Conservation (phyloP, 371 early-diverging fungal genomes). For the Smittium culicis region DNA sequence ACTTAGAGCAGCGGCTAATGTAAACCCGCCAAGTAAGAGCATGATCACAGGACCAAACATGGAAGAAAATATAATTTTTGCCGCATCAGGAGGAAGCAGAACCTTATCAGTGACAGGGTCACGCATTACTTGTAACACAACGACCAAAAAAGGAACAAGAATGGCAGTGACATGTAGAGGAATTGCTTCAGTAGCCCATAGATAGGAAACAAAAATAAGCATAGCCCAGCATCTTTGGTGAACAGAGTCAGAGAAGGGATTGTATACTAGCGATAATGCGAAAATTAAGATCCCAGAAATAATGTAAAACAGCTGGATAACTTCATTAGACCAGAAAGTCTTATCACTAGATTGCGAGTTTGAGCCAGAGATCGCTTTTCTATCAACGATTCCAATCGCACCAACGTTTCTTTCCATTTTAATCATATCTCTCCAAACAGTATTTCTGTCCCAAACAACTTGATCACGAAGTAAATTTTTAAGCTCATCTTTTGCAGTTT, state of each 20-base stretch:
- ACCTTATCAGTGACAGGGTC: slow-evolving; percentile 22
- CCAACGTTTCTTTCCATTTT: slow-evolving; percentile 69
- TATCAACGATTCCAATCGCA: slow-evolving; percentile 34
- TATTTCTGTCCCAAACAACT: slow-evolving; percentile 90
- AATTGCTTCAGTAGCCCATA: slow-evolving; percentile 94
- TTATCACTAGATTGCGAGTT: too few species aligned
- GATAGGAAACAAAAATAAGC: slow-evolving; percentile 64
- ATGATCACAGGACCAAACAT: slow-evolving; percentile 95
- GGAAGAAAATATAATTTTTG: slow-evolving; percentile 65
- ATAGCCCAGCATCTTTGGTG: slow-evolving; percentile 77
- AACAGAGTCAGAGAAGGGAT: slow-evolving; percentile 45
- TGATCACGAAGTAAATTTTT: slow-evolving; percentile 71
- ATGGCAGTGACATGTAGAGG: slow-evolving; percentile 88
- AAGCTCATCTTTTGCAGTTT: slow-evolving; percentile 50
- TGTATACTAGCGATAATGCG: slow-evolving; percentile 32
- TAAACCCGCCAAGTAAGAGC: slow-evolving; percentile 89
- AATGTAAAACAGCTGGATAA: slow-evolving; percentile 20
- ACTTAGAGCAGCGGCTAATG: slow-evolving; percentile 81
- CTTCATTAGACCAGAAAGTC: slow-evolving; percentile 17
- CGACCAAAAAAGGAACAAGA: slow-evolving; percentile 73
- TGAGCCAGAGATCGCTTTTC: slow-evolving; percentile 16
- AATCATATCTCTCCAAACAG: slow-evolving; percentile 94
- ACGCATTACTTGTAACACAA: slow-evolving; percentile 68
- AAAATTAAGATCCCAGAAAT: slow-evolving; percentile 39
- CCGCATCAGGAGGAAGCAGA: slow-evolving; percentile 47